Percentiles rank a stretch among this genome's conserved stretches.
These are phyloP conservation scores for Pisolithus sp. DNA, from an alignment of 768 basidiomycete genomes.

Conservation along the genomic window DNA sequence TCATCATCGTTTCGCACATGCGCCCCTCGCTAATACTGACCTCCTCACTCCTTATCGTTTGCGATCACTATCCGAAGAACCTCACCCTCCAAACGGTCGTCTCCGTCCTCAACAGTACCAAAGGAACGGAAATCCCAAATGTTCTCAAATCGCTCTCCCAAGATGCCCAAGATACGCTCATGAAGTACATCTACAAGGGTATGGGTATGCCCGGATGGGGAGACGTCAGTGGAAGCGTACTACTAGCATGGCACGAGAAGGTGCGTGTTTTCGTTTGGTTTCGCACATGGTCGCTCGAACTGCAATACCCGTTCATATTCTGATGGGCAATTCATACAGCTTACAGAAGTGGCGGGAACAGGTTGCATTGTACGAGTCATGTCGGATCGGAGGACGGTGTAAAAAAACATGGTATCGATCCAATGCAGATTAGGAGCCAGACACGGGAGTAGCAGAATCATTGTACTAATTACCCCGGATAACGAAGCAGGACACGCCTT, in stretches of 20 bases:
- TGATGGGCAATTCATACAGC: conserved; percentile 35
- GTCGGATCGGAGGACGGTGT: conserved; percentile 60
- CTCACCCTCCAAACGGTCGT: conserved; percentile 75
- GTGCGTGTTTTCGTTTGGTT: conserved; percentile 34
- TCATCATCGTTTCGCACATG: background rate
- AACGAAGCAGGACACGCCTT: no score
- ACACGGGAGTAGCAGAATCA: no score
- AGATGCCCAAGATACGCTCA: conserved; percentile 82
- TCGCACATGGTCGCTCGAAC: background rate
- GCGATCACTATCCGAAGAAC: conserved; percentile 40
- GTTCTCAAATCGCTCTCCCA: conserved; percentile 67
- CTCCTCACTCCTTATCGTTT: no score
- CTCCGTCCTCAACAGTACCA: conserved; percentile 90
- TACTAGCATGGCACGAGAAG: conserved; percentile 92
- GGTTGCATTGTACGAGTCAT: conserved; percentile 90
- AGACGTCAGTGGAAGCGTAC: conserved; percentile 58
- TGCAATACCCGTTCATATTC: background rate
- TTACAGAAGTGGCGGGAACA: conserved; percentile 90
- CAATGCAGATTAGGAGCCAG: no score
- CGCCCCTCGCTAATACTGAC: no score
- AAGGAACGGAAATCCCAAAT: conserved; percentile 75
- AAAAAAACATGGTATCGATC: conserved; percentile 16
- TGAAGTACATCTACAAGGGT: conserved; percentile 98
- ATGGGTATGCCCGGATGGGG: conserved; percentile 66
- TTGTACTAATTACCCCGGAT: no score